Base-by-base conservation (phyloP, 306 rosid species). In the Prunus mume region DNA sequence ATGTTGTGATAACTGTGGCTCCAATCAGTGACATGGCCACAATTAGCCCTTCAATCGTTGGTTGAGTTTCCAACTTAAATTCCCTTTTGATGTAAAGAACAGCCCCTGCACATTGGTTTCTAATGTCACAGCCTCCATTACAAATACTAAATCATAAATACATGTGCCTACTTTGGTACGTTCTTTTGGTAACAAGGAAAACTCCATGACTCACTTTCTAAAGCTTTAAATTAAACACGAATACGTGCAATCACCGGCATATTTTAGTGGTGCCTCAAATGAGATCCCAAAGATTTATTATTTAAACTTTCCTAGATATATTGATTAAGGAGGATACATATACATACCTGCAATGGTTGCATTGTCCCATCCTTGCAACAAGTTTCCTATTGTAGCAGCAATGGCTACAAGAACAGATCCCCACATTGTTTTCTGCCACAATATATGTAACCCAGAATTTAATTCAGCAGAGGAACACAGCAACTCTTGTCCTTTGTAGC, bases 1-100 rank as follows among this genome's bases (percentile, higher is more conserved):
- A 84, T 38, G 87, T 84, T 8, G 87, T 84, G 28, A 84, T 80
- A 3, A 78, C 64, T n/a, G 87, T 80, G 51, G 87, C 87, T 24
- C 87, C 87, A 17, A 84, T 84, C 18, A 84, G 72, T 52, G 87
- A 84, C 85, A 81, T 80, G 50, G 87, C 87, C 25, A 84, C 87
- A 14, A 80, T 81, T 17, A 84, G 74, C 64, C 85, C 87, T 81
- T 84, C 87, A 0, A 79, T 76, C 27, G 80, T 80, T 34, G 82
- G 85, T 25, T 77, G 71, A 27, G 62, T 75, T 73, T 81, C 85
- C 78, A 84, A 45, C 34, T 75, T 81, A 18, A 84, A 78, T 49
- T 84, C 87, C 80, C 55, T 81, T 78, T 84, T 84, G n/a, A 84
- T 77, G 79, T 84, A 84, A 68, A 77, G 67, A 30, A 84, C 79